phyloP scores from a whole-genome alignment of 2,329 filamentous ascomycete genomes.

The Celoporthe dispersa region DNA sequence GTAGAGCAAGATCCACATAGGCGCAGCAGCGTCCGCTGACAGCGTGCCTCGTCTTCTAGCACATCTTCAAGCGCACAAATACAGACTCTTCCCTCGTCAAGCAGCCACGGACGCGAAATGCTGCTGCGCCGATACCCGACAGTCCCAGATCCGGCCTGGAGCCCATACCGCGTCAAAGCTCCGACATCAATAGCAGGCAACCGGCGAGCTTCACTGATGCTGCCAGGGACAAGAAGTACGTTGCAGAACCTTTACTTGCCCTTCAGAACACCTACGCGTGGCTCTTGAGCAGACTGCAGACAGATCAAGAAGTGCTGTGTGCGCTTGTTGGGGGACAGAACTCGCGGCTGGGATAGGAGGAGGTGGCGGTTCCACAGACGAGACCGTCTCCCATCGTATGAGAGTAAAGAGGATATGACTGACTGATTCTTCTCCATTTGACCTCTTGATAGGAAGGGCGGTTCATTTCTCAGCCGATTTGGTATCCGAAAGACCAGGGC shows the following conservation, averaged over 20 bases:
- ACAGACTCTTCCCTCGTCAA: conserved; percentile 58
- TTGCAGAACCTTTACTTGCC: conserved; percentile 29
- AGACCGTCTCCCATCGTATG: not conserved
- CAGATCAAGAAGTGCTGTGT: not conserved
- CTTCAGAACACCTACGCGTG: conserved; percentile 7
- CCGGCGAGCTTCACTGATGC: conserved; percentile 42
- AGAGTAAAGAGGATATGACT: conserved; percentile 8
- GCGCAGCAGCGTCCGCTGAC: conserved; percentile 17
- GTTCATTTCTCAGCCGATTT: conserved; percentile 85
- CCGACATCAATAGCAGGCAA: conserved; percentile 47
- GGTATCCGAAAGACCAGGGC: conserved; percentile 78
- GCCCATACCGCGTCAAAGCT: conserved; percentile 42
- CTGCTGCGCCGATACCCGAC: conserved; percentile 52
- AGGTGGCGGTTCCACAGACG: not conserved
- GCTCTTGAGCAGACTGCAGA: not conserved
- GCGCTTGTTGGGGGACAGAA: no score
- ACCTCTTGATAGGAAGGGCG: conserved; percentile 69
- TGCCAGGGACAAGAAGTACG: conserved; percentile 69
- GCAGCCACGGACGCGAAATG: conserved; percentile 57
- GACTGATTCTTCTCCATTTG: conserved; percentile 26
- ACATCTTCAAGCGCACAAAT: conserved; percentile 70
- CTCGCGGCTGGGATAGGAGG: not conserved
- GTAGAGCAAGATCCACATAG: not conserved
- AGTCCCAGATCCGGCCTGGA: conserved; percentile 49
- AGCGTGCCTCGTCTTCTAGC: conserved; percentile 41